Percentiles rank a stretch among this genome's conserved stretches.
Evolutionary conservation across 2,329 filamentous ascomycete genomes (phyloP).

Genomic region (Colletotrichum orbiculare): DNA sequence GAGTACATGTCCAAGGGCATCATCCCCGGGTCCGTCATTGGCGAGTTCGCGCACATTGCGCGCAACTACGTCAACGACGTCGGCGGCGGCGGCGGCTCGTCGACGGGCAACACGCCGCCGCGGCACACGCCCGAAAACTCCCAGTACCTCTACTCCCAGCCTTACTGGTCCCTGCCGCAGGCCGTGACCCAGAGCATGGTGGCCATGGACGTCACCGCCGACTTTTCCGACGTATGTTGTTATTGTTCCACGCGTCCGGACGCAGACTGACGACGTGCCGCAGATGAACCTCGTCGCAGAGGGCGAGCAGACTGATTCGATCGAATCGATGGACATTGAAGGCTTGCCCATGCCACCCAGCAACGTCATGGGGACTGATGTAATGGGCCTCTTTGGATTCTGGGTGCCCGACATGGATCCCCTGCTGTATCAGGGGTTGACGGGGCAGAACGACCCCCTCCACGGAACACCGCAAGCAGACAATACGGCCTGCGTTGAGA

Average conservation of each 20-base stretch:
- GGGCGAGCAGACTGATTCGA: not conserved
- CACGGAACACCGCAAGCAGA: not conserved
- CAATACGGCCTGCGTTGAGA: not conserved
- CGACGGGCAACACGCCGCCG: not conserved
- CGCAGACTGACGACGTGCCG: not conserved
- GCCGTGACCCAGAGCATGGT: not conserved
- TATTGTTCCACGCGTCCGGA: not conserved
- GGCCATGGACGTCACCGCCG: not conserved
- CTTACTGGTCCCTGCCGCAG: conserved; percentile 10
- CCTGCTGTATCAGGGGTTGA: conserved; percentile 27
- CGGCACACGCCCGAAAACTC: not conserved
- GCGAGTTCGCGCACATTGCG: conserved; percentile 54
- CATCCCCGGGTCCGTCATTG: conserved; percentile 48
- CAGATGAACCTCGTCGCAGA: conserved; percentile 1
- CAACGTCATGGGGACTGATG: conserved; percentile 39
- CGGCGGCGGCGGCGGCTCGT: conserved; percentile 8
- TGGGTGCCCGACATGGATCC: conserved; percentile 40
- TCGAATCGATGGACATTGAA: conserved; percentile 35
- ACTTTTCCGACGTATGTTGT: not conserved
- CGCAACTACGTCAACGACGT: conserved; percentile 48
- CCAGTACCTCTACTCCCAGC: not conserved
- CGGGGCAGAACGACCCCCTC: not conserved
- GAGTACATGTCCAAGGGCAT: conserved; percentile 50
- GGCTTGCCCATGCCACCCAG: not conserved
- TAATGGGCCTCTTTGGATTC: conserved; percentile 42